phyloP scores from a whole-genome alignment of 495 filamentous ascomycete genomes.

The Letharia columbiana region DNA sequence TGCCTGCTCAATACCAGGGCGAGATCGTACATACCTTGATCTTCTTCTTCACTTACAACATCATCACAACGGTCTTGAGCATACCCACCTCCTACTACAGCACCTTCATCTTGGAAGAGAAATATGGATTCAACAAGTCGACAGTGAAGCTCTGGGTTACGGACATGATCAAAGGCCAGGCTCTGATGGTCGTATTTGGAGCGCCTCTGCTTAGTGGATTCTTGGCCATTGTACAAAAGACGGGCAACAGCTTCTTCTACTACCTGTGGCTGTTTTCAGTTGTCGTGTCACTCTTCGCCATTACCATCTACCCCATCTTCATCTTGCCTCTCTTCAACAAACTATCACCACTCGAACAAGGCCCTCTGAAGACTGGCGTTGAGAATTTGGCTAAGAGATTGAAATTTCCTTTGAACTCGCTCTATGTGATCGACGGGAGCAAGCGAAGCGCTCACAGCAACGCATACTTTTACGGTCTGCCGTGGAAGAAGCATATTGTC shows the following conservation, averaged over 20 bases:
- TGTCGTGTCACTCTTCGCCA: conserved; percentile 80
- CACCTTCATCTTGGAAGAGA: conserved; percentile 91
- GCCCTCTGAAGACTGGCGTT: conserved; percentile 76
- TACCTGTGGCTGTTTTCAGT: conserved; percentile 93
- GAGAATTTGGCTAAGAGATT: conserved; percentile 76
- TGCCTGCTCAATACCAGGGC: conserved; percentile 70
- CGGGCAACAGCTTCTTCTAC: conserved; percentile 89
- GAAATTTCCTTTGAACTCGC: conserved; percentile 81
- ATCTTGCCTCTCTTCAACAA: conserved; percentile 98
- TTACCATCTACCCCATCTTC: conserved; percentile 89
- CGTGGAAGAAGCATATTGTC: conserved; percentile 99
- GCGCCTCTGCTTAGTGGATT: conserved; percentile 84
- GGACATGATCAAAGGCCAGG: conserved; percentile 86
- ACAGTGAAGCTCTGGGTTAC: conserved; percentile 80
- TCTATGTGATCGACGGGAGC: conserved; percentile 95
- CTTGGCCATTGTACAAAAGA: conserved; percentile 82
- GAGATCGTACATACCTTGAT: conserved; percentile 90
- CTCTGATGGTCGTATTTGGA: conserved; percentile 67
- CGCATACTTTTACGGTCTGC: conserved; percentile 95
- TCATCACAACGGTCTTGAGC: conserved; percentile 66
- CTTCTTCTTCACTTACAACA: conserved; percentile 80
- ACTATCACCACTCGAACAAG: conserved; percentile 82
- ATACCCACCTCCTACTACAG: conserved; percentile 83
- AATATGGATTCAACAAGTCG: conserved; percentile 98
- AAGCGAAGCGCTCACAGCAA: conserved; percentile 97